Conservation (phyloP, 768 basidiomycete genomes). For the Neoboletus subvelutipes region DNA sequence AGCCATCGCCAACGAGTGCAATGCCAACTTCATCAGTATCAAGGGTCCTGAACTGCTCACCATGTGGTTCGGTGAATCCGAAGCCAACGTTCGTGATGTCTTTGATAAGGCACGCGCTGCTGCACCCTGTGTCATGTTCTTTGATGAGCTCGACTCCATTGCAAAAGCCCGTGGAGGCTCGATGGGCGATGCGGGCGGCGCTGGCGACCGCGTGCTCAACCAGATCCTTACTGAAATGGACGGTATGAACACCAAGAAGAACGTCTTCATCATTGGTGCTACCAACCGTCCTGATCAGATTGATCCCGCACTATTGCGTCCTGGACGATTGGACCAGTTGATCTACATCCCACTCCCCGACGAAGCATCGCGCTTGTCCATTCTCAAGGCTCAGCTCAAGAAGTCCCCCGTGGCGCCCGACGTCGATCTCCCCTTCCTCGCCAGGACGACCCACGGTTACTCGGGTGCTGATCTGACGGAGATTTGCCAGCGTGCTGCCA, state of each 20-base stretch:
- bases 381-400: constrained; percentile 88
- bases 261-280: constrained; percentile 97
- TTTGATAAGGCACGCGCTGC: constrained; percentile 99
- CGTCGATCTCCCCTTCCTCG: constrained; percentile 83
- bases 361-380: constrained; percentile 86
- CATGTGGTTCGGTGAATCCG: constrained; percentile 99
- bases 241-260: constrained; percentile 98
- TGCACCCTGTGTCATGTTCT: constrained; percentile 99
- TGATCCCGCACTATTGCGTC: constrained; percentile 88
- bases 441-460: constrained; percentile 94
- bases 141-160: constrained; percentile 98
- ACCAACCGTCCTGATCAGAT: constrained; percentile 98
- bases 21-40: constrained; percentile 99
- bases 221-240: constrained; percentile 98
- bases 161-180: constrained; percentile 92
- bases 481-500: constrained; percentile 96
- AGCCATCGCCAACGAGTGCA: constrained; percentile 99
- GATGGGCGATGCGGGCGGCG: constrained; percentile 90
- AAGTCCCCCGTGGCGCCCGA: constrained; percentile 83
- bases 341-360: constrained; percentile 99
- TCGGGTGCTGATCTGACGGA: constrained; percentile 99
- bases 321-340: constrained; percentile 97
- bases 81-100: constrained; percentile 98
- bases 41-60: constrained; percentile 98
- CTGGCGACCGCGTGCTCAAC: constrained; percentile 96